These are phyloP conservation scores for Fennellomyces sp. DNA, from an alignment of 371 early-diverging fungal species.

Conservation along the genomic window DNA sequence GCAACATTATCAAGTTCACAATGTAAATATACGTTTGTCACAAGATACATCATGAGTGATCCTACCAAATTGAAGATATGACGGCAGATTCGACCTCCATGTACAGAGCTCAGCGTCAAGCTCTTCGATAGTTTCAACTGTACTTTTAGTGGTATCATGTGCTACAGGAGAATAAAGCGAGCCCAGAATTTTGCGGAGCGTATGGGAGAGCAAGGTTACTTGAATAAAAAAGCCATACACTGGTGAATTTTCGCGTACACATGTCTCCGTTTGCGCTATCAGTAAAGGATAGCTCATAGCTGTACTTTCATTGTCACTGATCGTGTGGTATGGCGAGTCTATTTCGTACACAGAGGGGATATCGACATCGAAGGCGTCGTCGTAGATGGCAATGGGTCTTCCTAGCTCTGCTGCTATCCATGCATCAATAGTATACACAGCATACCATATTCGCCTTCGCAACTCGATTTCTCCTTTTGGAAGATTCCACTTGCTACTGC, in stretches of 20 bases:
- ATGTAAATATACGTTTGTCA: too few species aligned
- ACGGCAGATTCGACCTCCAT: constrained; percentile 30
- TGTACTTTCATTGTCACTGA: too few species aligned
- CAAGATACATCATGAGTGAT: too few species aligned
- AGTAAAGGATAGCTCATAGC: constrained; percentile 4
- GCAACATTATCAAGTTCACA: too few species aligned
- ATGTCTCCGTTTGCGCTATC: constrained; percentile 22
- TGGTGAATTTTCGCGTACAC: constrained; percentile 10
- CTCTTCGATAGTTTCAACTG: constrained; percentile 12
- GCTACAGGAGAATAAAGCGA: constrained; percentile 32
- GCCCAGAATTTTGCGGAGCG: constrained; percentile 31
- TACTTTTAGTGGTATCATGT: constrained; percentile 13
- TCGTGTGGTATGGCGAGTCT: not conserved
- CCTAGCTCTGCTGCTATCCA: constrained; percentile 45
- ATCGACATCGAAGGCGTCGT: constrained; percentile 47
- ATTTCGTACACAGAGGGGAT: constrained; percentile 42
- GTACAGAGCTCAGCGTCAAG: constrained; percentile 25
- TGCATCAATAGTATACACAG: constrained; percentile 37
- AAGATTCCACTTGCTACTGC: constrained; percentile 37
- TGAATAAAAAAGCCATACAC: constrained; percentile 27
- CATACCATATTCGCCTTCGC: constrained; percentile 45
- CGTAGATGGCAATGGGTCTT: constrained; percentile 31
- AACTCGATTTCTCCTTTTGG: constrained; percentile 45
- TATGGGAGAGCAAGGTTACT: constrained; percentile 25
- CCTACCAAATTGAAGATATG: not conserved